Conservation (phyloP, 345 rosid species). For the Aquilaria malaccensis region DNA sequence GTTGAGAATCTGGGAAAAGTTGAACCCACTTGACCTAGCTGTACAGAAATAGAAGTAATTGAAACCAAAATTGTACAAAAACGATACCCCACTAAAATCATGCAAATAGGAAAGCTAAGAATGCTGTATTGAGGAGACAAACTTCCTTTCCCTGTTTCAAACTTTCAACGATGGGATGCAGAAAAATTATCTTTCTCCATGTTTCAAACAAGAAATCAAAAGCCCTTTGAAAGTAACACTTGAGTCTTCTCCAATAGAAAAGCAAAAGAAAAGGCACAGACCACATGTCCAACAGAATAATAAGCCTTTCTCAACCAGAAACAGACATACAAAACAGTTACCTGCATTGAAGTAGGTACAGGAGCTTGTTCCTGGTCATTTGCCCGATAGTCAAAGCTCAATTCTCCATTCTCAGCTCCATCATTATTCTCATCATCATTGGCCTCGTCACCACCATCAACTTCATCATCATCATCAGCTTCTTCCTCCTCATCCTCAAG, state of each 20-base stretch:
- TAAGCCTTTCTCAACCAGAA: constrained; percentile 9
- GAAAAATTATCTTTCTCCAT: too few species aligned
- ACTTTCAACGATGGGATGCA: too few species aligned
- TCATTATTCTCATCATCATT: constrained; percentile 45
- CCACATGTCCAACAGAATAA: background rate
- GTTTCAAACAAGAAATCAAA: too few species aligned
- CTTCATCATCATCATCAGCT: constrained; percentile 36
- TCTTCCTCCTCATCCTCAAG: constrained; percentile 64
- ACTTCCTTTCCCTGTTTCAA: too few species aligned
- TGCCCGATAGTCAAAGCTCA: constrained; percentile 72
- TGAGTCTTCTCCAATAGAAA: too few species aligned
- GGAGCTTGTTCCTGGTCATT: constrained; percentile 40
- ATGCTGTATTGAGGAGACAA: too few species aligned
- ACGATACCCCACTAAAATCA: background rate
- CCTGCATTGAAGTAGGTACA: constrained; percentile 59
- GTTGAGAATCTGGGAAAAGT: constrained; percentile 49
- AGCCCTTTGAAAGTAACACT: too few species aligned
- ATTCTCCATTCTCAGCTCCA: constrained; percentile 55
- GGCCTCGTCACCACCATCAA: constrained; percentile 38
- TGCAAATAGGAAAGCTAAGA: too few species aligned
- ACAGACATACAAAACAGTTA: constrained; percentile 19
- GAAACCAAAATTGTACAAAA: constrained; percentile 2
- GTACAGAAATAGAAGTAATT: constrained; percentile 25
- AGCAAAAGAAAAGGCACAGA: too few species aligned
- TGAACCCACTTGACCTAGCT: constrained; percentile 60